These are phyloP conservation scores for Tuber indicum DNA, from an alignment of 495 filamentous ascomycete species.

Conservation along the genomic window DNA sequence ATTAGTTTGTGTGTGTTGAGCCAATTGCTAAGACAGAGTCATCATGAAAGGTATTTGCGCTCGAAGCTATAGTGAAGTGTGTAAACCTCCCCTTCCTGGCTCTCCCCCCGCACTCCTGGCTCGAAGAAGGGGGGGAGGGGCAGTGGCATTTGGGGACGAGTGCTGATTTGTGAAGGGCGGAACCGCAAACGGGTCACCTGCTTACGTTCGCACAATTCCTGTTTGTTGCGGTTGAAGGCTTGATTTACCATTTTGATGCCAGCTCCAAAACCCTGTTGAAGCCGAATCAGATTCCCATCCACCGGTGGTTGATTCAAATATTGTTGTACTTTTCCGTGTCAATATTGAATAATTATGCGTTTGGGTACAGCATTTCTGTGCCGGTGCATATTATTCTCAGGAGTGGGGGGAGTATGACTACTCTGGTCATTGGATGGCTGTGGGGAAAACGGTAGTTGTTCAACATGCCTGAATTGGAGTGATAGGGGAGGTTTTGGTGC, in stretches of 20 bases:
- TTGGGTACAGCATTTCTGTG: constrained; percentile 92
- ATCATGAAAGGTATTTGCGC: constrained; percentile 67
- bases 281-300: constrained; percentile 71
- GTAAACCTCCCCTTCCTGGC: constrained; percentile 27
- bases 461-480: neutral
- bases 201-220: constrained; percentile 93
- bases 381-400: constrained; percentile 95
- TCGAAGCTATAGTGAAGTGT: constrained; percentile 94
- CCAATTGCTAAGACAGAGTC: constrained; percentile 8
- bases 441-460: constrained; percentile 56
- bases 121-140: constrained; percentile 12
- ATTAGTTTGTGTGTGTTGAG: constrained; percentile 6
- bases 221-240: constrained; percentile 69
- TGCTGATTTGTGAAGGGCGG: constrained; percentile 45
- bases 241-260: constrained; percentile 62
- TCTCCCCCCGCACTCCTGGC: neutral
- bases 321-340: constrained; percentile 85
- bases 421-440: constrained; percentile 78
- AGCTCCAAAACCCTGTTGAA: constrained; percentile 61
- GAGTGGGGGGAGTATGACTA: constrained; percentile 89
- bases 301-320: constrained; percentile 83
- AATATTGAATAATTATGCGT: constrained; percentile 93
- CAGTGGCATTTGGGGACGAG: constrained; percentile 28
- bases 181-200: constrained; percentile 65
- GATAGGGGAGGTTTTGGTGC: neutral